These are phyloP conservation scores for Pelargonium myrrhifolium DNA, from an alignment of 441 rosid genomes.

Conservation along the genomic window DNA sequence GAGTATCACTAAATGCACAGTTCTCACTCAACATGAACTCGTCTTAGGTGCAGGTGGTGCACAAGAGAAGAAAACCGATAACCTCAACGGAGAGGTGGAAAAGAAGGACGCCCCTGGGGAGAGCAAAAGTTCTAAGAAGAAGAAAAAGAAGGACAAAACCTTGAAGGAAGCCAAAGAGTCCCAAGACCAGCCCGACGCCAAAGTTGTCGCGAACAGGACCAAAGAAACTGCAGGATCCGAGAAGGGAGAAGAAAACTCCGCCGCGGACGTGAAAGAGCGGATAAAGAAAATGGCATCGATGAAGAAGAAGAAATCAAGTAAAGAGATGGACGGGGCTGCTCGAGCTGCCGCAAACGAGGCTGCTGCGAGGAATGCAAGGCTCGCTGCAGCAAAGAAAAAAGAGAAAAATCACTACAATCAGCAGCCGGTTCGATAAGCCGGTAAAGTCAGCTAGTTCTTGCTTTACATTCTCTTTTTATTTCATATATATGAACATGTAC, in stretches of 20 bases:
- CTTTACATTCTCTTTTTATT: not conserved
- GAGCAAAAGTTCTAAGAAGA: conserved; percentile 44
- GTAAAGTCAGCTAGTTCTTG: not conserved
- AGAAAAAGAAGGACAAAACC: conserved; percentile 50
- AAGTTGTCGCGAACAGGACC: conserved; percentile 16
- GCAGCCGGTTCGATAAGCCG: conserved; percentile 54
- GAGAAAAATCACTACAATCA: conserved; percentile 82
- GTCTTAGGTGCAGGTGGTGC: conserved; percentile 18
- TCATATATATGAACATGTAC: conserved; percentile 22
- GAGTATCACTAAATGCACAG: not conserved
- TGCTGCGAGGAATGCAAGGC: conserved; percentile 61
- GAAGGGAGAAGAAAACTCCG: conserved; percentile 35
- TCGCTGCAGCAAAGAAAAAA: conserved; percentile 78
- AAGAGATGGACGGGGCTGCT: conserved; percentile 65
- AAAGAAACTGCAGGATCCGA: conserved; percentile 25
- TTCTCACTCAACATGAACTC: not conserved
- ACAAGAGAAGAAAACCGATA: conserved; percentile 27
- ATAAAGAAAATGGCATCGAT: conserved; percentile 48
- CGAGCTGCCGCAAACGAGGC: conserved; percentile 66
- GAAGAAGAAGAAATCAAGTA: conserved; percentile 67
- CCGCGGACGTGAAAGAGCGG: conserved; percentile 53
- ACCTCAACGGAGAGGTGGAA: conserved; percentile 26
- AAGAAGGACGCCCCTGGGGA: conserved; percentile 42
- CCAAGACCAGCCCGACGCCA: conserved; percentile 23
- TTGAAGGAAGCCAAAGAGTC: conserved; percentile 35